Evolutionary conservation across 73 alveolate genomes (phyloP), one percentile per base, ranked within the genome.

Genomic region (Symbiodinium natans): DNA sequence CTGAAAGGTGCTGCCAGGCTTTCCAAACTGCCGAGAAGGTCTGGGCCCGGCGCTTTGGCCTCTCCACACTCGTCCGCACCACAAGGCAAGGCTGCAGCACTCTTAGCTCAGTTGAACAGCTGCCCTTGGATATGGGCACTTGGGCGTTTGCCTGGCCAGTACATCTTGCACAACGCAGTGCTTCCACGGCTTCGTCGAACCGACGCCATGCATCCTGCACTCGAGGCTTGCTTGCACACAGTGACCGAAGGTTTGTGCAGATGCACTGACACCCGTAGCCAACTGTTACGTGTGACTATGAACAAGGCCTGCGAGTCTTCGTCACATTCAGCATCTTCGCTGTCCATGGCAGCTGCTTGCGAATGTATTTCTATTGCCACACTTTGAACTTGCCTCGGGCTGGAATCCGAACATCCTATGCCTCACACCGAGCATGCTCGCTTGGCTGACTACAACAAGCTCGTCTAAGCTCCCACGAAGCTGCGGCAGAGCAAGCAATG

Each of bases 161-260:
- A 63, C 33, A 36, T n/a, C 80, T 63, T 3, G 80, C 80, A 63
- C 33, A 29, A 31, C 36, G 31, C 80, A 63, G 38, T 23, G 36
- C 80, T 23, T 25, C 80, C 11, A 63, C 27, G 80, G 80, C 80
- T 63, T 63, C 80, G 80, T 63, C 80, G 36, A 63, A 63, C 17
- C 80, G 80, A 23, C 80, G 80, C 80, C 80, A 63, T 23, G 80
- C 80, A 31, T 63, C 80, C 80, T 52, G 71, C 71, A 52, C 71
- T 21, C 15, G 6, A 52, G 3, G 0, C 71, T 27, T 29, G 71
- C 71, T 52, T 52, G 1, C n/a, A n/a, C n/a, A n/a, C n/a, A n/a
- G n/a, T n/a, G n/a, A n/a, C n/a, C n/a, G n/a, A n/a, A n/a, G n/a
- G n/a, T n/a, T n/a, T n/a, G n/a, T n/a, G n/a, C n/a, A n/a, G n/a